A percentile compares a stretch with the other conserved stretches of the same genome.
phyloP scores from a whole-genome alignment of 1,284 basidiomycete genomes.

The Fomitopsis betulina region DNA sequence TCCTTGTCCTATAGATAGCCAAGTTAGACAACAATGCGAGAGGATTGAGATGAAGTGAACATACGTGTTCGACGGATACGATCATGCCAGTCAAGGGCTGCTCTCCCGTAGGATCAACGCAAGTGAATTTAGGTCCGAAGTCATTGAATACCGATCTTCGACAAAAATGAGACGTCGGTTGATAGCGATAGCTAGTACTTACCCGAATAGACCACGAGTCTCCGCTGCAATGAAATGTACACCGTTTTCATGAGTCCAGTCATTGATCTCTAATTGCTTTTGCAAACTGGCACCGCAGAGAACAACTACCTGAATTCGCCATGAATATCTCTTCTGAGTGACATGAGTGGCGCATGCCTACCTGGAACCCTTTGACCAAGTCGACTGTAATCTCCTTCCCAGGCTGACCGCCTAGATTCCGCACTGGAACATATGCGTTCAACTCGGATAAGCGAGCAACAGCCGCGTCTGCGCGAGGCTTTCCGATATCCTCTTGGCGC shows the following conservation, averaged over 20 bases:
- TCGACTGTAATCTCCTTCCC: slow-evolving; percentile 77
- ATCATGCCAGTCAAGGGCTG: slow-evolving; percentile 94
- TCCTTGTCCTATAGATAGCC: slow-evolving; percentile 63
- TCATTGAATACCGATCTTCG: slow-evolving; percentile 92
- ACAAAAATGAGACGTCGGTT: not conserved
- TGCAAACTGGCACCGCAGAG: slow-evolving; percentile 75
- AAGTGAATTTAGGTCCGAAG: slow-evolving; percentile 92
- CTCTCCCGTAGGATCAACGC: slow-evolving; percentile 95
- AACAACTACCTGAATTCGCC: slow-evolving; percentile 72
- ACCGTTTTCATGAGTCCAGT: slow-evolving; percentile 86
- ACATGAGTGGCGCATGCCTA: slow-evolving; percentile 29
- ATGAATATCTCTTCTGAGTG: not conserved
- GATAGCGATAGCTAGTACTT: slow-evolving; percentile 21
- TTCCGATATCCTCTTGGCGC: slow-evolving; percentile 83
- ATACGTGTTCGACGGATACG: slow-evolving; percentile 82
- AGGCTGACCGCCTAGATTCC: slow-evolving; percentile 64
- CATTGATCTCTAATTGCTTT: slow-evolving; percentile 94
- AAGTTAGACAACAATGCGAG: not conserved
- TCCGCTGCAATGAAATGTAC: slow-evolving; percentile 93
- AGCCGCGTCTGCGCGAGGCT: slow-evolving; percentile 83
- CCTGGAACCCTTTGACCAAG: slow-evolving; percentile 85
- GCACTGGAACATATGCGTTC: slow-evolving; percentile 95
- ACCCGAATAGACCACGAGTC: slow-evolving; percentile 95
- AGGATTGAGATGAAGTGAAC: slow-evolving; percentile 1
- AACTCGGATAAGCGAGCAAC: slow-evolving; percentile 91